Evolutionary conservation across 768 basidiomycete genomes (phyloP), one percentile per base, ranked within the genome.

Genomic region (Podaxis carcinomalis): DNA sequence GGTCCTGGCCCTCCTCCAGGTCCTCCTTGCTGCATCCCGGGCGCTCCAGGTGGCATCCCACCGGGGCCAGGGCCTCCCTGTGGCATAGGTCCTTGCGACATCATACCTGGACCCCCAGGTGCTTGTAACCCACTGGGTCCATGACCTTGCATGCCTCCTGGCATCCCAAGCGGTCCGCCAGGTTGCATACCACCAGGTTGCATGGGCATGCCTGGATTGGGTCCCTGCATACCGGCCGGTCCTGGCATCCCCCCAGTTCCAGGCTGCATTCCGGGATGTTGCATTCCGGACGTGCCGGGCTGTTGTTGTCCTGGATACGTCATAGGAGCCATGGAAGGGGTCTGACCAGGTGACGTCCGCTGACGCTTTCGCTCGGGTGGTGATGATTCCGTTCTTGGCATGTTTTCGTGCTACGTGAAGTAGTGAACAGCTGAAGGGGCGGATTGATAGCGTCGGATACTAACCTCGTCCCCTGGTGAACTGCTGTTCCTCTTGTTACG

Each of bases 381-480:
- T 0, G 86, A 85, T 2, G 77, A 78, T 16, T 84, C 83, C 32
- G 68, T 83, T 47, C 79, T 78, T 21, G 78, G 76, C 46, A 80
- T 67, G 50, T 70, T 75, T 42, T 82, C 83, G 59, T 81, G 80
- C 81, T 82, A 64, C 21, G 25, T 27, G 53, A 64, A 60, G 59
- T 51, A 42, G 27, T 51, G 52, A 57, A 42, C 62, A n/a, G 60
- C 46, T 32, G 9, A 21, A 51, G 54, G 58, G 10, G 7, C 13
- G 44, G 55, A 62, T 19, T 16, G 16, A 65, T 23, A 32, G 57
- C 32, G 25, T 19, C 21, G 25, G 49, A 59, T 64, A 59, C 63
- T 64, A 64, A 86, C 85, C 67, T 86, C 86, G 71, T 86, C 86
- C 37, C 78, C 80, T 5, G 86, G 86, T 5, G 85, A 85, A 10